Evolutionary conservation across 306 rosid genomes (phyloP).

Genomic region (Quercus agrifolia): DNA sequence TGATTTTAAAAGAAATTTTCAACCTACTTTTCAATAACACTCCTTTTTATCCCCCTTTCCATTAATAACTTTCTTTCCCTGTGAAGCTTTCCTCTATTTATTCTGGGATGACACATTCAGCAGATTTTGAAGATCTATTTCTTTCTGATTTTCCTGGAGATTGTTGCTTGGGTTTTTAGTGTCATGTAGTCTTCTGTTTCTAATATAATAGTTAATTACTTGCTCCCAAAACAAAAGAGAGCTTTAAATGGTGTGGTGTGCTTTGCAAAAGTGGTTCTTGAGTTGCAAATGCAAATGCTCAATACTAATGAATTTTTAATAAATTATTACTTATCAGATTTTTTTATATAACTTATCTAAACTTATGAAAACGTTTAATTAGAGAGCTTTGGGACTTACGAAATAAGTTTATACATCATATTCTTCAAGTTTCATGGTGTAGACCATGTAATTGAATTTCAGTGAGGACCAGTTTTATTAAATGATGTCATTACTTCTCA

Average conservation of each 20-base stretch:
- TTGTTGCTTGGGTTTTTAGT: too few relatives aligned
- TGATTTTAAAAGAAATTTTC: not conserved
- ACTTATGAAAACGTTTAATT: not conserved
- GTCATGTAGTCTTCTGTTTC: too few relatives aligned
- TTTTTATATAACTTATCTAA: not conserved
- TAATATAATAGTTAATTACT: too few relatives aligned
- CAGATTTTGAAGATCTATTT: not conserved
- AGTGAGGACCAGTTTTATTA: not conserved
- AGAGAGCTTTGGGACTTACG: constrained; percentile 4
- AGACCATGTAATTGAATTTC: constrained; percentile 2
- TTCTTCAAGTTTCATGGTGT: not conserved
- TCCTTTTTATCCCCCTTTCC: not conserved
- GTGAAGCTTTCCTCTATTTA: not conserved
- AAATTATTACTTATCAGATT: too few relatives aligned
- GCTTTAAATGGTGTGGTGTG: not conserved
- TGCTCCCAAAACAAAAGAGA: too few relatives aligned
- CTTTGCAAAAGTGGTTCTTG: not conserved
- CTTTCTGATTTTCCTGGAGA: not conserved
- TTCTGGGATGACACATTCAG: not conserved
- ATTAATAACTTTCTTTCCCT: not conserved
- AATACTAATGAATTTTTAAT: constrained; percentile 8
- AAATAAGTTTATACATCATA: constrained; percentile 10
- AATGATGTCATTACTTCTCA: not conserved
- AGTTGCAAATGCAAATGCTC: not conserved
- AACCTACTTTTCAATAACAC: not conserved